Conservation (phyloP, 2,329 filamentous ascomycete genomes). For the Fusarium guadeloupense region DNA sequence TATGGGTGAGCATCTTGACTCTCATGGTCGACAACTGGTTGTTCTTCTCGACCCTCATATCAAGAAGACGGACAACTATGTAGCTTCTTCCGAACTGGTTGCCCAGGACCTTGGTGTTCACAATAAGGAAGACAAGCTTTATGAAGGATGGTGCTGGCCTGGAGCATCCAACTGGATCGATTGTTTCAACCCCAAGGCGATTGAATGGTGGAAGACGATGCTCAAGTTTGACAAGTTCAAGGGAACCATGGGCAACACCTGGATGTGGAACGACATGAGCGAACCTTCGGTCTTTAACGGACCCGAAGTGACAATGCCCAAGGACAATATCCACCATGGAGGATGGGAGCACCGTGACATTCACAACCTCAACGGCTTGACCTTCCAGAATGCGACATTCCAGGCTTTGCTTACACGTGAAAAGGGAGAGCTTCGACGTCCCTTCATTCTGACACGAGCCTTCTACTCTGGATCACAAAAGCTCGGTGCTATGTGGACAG, state of each 20-base stretch:
- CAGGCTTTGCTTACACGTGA: constrained; percentile 85
- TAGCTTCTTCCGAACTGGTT: constrained; percentile 81
- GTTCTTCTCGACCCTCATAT: constrained; percentile 97
- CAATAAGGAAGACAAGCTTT: constrained; percentile 89
- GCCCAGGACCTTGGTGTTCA: constrained; percentile 84
- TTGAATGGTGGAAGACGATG: constrained; percentile 88
- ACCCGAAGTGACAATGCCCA: constrained; percentile 97
- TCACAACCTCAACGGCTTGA: constrained; percentile 95
- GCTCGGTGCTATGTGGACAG: constrained; percentile 96
- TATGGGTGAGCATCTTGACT: constrained; percentile 89
- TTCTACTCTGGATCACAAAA: constrained; percentile 94
- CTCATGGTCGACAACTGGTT: constrained; percentile 88
- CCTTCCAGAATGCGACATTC: constrained; percentile 93
- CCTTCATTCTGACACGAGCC: constrained; percentile 91
- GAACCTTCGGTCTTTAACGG: constrained; percentile 99
- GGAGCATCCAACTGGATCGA: constrained; percentile 97
- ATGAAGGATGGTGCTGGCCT: constrained; percentile 99
- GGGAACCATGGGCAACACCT: constrained; percentile 85
- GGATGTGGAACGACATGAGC: constrained; percentile 99
- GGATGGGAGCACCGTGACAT: constrained; percentile 97
- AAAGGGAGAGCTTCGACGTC: constrained; percentile 83
- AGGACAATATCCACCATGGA: constrained; percentile 92
- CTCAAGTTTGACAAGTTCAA: constrained; percentile 92
- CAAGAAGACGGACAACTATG: constrained; percentile 86
- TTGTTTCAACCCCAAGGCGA: constrained; percentile 90